A percentile compares a stretch with the other conserved stretches of the same genome.
Evolutionary conservation across 306 rosid genomes (phyloP).

Genomic region (Psophocarpus tetragonolobus): DNA sequence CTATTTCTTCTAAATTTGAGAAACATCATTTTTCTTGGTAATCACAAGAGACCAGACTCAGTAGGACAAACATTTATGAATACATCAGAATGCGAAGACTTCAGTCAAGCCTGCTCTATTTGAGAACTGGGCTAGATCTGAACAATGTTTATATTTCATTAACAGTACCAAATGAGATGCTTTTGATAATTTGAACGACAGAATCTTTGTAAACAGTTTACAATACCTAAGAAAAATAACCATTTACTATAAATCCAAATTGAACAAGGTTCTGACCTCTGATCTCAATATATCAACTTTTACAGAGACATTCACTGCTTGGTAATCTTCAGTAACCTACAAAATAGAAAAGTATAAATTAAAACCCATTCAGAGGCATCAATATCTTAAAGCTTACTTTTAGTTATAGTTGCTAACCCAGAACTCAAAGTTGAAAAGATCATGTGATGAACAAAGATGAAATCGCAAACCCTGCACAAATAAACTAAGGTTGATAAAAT

Average conservation of each 20-base stretch:
- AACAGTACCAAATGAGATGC: not conserved
- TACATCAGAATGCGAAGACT: not conserved
- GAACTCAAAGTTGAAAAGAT: slow-evolving; percentile 92
- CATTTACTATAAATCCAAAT: slow-evolving; percentile 13
- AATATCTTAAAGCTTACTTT: slow-evolving; percentile 37
- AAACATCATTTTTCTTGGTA: not conserved
- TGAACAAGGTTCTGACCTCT: slow-evolving; percentile 53
- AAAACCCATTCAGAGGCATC: slow-evolving; percentile 42
- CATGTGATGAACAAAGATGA: slow-evolving; percentile 91
- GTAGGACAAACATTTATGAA: not conserved
- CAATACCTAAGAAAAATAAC: not conserved
- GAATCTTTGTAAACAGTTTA: not conserved
- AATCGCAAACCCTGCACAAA: slow-evolving; percentile 87
- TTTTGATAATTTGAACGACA: not conserved
- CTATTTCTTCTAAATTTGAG: too few species aligned
- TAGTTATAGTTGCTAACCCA: slow-evolving; percentile 70
- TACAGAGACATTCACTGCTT: slow-evolving; percentile 94
- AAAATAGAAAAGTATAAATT: slow-evolving; percentile 42
- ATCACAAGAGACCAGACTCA: slow-evolving; percentile 11
- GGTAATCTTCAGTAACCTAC: slow-evolving; percentile 94
- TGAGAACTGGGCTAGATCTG: slow-evolving; percentile 12
- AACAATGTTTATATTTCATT: not conserved
- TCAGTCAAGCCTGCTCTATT: not conserved
- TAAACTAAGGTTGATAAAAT: slow-evolving; percentile 8
- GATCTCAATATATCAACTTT: slow-evolving; percentile 66